A percentile compares a stretch with the other conserved stretches of the same genome.
Conservation (phyloP, 1,284 basidiomycete species). For the Apiotrichum domesticum region DNA sequence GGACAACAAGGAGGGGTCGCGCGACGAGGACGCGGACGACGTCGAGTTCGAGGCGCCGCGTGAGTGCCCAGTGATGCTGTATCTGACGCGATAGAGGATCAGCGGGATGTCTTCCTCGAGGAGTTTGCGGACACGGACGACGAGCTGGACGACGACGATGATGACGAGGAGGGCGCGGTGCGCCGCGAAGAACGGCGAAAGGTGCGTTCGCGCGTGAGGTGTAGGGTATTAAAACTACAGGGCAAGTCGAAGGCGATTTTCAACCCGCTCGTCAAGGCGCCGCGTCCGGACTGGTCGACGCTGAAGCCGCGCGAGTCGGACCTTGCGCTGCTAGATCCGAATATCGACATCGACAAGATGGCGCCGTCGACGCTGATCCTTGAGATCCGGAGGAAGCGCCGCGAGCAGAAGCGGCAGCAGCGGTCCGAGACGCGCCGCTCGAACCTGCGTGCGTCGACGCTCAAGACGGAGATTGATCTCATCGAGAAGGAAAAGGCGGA, state of each 20-base stretch:
- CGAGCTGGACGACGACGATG: slow-evolving; percentile 37
- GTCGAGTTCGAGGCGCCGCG: slow-evolving; percentile 42
- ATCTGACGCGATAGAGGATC: slow-evolving; percentile 24
- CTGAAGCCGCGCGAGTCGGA: slow-evolving; percentile 7
- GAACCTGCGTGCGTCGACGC: slow-evolving; percentile 38
- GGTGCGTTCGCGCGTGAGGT: slow-evolving; percentile 13
- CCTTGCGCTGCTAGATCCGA: slow-evolving; percentile 24
- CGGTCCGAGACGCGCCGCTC: slow-evolving; percentile 35
- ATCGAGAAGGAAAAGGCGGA: slow-evolving; percentile 24
- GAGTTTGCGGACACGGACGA: slow-evolving; percentile 46
- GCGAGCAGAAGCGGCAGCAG: slow-evolving; percentile 33
- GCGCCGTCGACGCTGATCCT: slow-evolving; percentile 42
- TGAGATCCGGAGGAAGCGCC: slow-evolving; percentile 30
- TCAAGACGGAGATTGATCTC: slow-evolving; percentile 33
- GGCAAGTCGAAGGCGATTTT: slow-evolving; percentile 32
- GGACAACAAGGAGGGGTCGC: slow-evolving; percentile 38
- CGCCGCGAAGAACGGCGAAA: slow-evolving; percentile 31
- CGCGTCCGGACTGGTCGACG: slow-evolving; percentile 8
- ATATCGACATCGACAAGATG: slow-evolving; percentile 33
- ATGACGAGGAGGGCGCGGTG: slow-evolving; percentile 26
- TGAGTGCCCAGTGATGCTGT: slow-evolving; percentile 9
- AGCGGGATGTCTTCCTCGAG: slow-evolving; percentile 37
- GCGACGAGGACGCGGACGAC: slow-evolving; percentile 29
- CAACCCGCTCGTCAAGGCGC: slow-evolving; percentile 26
- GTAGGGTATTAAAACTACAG: slow-evolving; percentile 5